Conservation (phyloP, 225 moss, liverwort and hornwort genomes). For the Physcomitrellopsis africana region DNA sequence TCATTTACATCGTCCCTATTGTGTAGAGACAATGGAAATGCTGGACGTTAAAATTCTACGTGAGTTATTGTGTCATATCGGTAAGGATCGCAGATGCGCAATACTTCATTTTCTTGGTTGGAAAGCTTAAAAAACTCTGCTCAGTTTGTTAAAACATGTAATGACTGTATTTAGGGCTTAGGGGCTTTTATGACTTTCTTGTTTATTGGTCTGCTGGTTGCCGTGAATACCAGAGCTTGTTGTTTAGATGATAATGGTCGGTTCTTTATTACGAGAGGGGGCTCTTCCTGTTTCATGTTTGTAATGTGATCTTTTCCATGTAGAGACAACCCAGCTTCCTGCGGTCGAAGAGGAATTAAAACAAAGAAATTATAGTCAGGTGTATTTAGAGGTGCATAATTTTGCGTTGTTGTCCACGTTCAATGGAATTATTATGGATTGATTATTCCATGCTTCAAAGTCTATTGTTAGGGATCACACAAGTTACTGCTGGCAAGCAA, state of each 20-base stretch:
- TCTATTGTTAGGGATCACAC: too few relatives aligned
- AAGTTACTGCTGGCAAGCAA: too few relatives aligned
- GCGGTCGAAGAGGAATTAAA: conserved; percentile 50
- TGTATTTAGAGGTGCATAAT: conserved; percentile 43
- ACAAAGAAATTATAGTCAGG: conserved; percentile 54
- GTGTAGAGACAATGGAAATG: too few relatives aligned
- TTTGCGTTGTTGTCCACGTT: too few relatives aligned
- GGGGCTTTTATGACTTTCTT: not conserved
- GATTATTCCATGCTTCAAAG: too few relatives aligned
- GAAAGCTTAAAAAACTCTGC: not conserved
- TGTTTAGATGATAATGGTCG: not conserved
- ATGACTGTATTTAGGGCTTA: not conserved
- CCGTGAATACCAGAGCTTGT: not conserved
- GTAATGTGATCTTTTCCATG: too few relatives aligned
- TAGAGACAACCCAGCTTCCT: conserved; percentile 25
- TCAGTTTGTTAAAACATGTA: not conserved
- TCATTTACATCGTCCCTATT: too few relatives aligned
- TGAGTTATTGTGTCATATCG: too few relatives aligned
- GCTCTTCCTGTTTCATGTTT: not conserved
- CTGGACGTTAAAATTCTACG: too few relatives aligned
- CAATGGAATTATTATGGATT: too few relatives aligned
- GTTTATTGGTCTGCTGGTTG: not conserved
- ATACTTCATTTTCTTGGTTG: not conserved
- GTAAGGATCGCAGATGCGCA: too few relatives aligned
- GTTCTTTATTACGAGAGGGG: not conserved